Conservation (phyloP, 768 basidiomycete species). For the Mycena amicta region DNA sequence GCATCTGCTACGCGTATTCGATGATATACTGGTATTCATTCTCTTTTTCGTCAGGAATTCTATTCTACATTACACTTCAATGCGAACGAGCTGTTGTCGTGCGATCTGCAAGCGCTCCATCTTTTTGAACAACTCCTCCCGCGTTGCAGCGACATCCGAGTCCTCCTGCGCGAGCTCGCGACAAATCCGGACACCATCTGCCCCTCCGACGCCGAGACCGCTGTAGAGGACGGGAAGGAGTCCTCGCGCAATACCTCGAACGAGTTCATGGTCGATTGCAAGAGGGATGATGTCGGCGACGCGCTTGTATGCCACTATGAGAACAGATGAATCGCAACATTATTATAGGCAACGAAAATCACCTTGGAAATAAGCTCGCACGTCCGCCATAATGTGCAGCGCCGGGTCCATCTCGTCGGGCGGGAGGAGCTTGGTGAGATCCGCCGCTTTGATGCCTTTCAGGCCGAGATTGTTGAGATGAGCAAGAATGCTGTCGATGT, state of each 20-base stretch:
- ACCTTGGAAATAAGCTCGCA: slow-evolving; percentile 59
- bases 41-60: too few species aligned
- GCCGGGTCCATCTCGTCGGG: slow-evolving; percentile 40
- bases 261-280: slow-evolving; percentile 57
- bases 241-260: slow-evolving; percentile 51
- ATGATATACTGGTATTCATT: too few species aligned
- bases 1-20: too few species aligned
- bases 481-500: neutral
- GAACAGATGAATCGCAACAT: neutral
- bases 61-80: neutral
- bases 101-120: slow-evolving; percentile 52
- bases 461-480: slow-evolving; percentile 29
- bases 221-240: slow-evolving; percentile 48
- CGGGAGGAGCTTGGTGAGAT: slow-evolving; percentile 40
- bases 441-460: slow-evolving; percentile 22
- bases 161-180: slow-evolving; percentile 55
- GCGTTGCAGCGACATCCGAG: slow-evolving; percentile 40
- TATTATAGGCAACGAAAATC: neutral
- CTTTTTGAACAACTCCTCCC: slow-evolving; percentile 55
- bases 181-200: slow-evolving; percentile 50
- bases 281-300: slow-evolving; percentile 59
- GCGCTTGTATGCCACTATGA: slow-evolving; percentile 59
- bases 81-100: slow-evolving; percentile 40
- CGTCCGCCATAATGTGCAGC: slow-evolving; percentile 51
- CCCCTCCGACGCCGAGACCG: slow-evolving; percentile 55